Evolutionary conservation across 2,329 filamentous ascomycete genomes (phyloP).

Genomic region (Aurifilum marmelostoma): DNA sequence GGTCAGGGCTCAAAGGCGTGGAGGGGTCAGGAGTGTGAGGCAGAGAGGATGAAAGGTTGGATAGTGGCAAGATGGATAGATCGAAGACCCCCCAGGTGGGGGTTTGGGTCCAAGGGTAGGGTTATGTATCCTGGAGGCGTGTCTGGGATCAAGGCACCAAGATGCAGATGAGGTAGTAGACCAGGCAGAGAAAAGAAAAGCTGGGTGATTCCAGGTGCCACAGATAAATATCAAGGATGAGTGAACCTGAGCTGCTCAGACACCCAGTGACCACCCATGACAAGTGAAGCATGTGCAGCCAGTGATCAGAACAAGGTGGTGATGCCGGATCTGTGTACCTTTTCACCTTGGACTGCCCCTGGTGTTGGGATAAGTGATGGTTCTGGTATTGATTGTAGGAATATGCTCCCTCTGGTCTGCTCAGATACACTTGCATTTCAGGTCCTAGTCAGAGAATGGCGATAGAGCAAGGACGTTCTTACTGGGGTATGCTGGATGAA

Average conservation of each 20-base stretch:
- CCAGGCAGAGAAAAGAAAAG: background rate
- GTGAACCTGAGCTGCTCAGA: background rate
- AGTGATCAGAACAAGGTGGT: background rate
- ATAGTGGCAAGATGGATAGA: background rate
- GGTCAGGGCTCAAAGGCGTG: background rate
- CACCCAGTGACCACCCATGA: background rate
- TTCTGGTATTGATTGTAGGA: background rate
- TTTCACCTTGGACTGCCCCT: background rate
- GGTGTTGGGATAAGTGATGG: background rate
- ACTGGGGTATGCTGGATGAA: background rate
- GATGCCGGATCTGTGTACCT: background rate
- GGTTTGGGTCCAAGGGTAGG: background rate
- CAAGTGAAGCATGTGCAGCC: background rate
- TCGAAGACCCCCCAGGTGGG: background rate
- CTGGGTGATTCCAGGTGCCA: background rate
- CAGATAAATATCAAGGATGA: background rate
- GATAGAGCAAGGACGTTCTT: background rate
- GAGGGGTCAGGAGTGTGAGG: background rate
- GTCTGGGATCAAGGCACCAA: background rate
- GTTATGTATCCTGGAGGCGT: background rate
- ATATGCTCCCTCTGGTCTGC: background rate
- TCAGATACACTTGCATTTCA: background rate
- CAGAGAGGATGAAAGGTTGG: background rate
- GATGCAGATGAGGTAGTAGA: background rate
- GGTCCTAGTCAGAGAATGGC: too few species aligned